Evolutionary conservation across 768 basidiomycete species (phyloP).

Genomic region (Boletellus sp.): DNA sequence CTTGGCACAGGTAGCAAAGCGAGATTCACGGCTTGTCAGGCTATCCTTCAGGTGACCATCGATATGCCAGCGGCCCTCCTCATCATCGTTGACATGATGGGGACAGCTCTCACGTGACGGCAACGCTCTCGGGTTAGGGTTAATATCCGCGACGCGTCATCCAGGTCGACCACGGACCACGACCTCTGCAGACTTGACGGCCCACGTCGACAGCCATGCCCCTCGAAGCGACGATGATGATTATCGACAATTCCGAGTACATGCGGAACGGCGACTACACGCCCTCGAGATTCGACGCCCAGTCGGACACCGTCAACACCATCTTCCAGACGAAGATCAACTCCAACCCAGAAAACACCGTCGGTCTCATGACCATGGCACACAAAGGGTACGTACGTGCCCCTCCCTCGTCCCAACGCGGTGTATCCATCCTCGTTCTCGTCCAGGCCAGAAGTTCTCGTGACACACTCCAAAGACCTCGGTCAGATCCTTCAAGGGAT

Average conservation of each 20-base stretch:
- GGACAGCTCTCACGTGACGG: background rate
- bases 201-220: constrained; percentile 60
- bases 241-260: constrained; percentile 97
- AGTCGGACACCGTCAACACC: constrained; percentile 85
- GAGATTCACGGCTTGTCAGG: too few relatives aligned
- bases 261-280: constrained; percentile 94
- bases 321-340: constrained; percentile 92
- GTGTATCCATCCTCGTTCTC: constrained; percentile 1
- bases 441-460: constrained; percentile 86
- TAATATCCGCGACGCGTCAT: constrained; percentile 26
- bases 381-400: constrained; percentile 74
- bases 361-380: constrained; percentile 98
- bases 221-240: constrained; percentile 95
- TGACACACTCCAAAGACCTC: constrained; percentile 92
- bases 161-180: background rate
- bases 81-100: too few relatives aligned
- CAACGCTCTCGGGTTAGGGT: constrained; percentile 18
- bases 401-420: background rate
- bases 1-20: too few relatives aligned
- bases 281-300: constrained; percentile 85
- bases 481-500: constrained; percentile 85
- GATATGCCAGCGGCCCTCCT: too few relatives aligned
- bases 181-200: constrained; percentile 4
- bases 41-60: too few relatives aligned
- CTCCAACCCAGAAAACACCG: constrained; percentile 96